A percentile compares a stretch with the other conserved stretches of the same genome.
phyloP scores from a whole-genome alignment of 768 basidiomycete genomes.

The Calocera cornea region DNA sequence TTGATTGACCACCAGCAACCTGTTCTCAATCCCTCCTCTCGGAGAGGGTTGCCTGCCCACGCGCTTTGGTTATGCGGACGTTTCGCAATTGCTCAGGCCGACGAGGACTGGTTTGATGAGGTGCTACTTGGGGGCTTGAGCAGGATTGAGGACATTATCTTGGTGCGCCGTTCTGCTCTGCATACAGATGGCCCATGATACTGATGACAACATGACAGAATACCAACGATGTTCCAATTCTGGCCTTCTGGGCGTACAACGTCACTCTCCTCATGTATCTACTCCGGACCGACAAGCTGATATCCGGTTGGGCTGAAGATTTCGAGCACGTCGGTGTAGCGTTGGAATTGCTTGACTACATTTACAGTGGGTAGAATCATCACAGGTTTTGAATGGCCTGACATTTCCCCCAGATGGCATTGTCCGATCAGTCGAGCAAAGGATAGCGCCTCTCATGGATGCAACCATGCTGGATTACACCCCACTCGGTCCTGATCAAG shows the following conservation, averaged over 20 bases:
- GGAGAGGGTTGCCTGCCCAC: slow-evolving; percentile 73
- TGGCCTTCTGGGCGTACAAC: slow-evolving; percentile 94
- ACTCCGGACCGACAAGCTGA: slow-evolving; percentile 68
- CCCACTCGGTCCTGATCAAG: slow-evolving; percentile 49
- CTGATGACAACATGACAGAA: not conserved
- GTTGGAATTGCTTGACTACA: not conserved
- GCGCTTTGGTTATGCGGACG: slow-evolving; percentile 78
- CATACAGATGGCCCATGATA: not conserved
- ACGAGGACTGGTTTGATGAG: slow-evolving; percentile 85
- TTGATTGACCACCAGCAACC: slow-evolving; percentile 66
- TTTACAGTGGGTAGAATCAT: not conserved
- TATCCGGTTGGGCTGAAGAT: slow-evolving; percentile 19
- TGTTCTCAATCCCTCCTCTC: slow-evolving; percentile 37
- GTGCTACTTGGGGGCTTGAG: slow-evolving; percentile 83
- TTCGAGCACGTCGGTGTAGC: slow-evolving; percentile 2
- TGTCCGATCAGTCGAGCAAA: slow-evolving; percentile 79
- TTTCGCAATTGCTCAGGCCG: slow-evolving; percentile 85
- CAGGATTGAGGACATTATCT: slow-evolving; percentile 80
- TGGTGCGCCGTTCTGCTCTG: slow-evolving; percentile 43
- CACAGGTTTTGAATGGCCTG: too few relatives aligned
- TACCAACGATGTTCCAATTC: slow-evolving; percentile 69
- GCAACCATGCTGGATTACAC: slow-evolving; percentile 68
- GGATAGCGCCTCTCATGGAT: slow-evolving; percentile 78
- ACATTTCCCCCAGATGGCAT: too few relatives aligned
- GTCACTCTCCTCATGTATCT: slow-evolving; percentile 81